Base-by-base conservation (phyloP, 78 protist genomes). In the Dictyostelium intermedium region DNA sequence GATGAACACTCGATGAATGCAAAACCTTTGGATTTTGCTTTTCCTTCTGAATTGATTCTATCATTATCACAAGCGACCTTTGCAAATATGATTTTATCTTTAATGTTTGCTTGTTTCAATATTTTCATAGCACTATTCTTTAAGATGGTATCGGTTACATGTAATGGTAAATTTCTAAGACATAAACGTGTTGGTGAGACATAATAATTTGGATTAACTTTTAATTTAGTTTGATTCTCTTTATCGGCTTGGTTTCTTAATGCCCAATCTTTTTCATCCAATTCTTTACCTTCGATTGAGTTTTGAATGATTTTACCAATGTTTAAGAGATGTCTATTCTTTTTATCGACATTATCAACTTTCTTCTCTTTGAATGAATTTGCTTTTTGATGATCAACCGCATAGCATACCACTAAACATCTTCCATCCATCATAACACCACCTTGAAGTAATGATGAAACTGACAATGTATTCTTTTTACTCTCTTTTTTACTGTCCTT, bases 351-450 rank as follows among this genome's bases (percentile, higher is more conserved):
- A 25, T 89, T 89, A 2, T 50, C 87, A 63, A 80, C 87, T 30
- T 74, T 69, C 34, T 80, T 78, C 11, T 78, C 82, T 66, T 78
- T 89, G 85, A 81, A 56, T 14, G 41, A 70, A 8, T 63, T n/a
- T 7, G 94, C 94, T 35, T 89, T 50, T 63, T 89, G 45, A 47
- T 89, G 94, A 41, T 89, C 94, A 7, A 89, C 94, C 5, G 94
- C 94, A 30, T 18, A 34, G 27, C 73, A 34, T 1, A 89, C 87
- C 10, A 89, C 82, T 27, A 80, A 45, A 80, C 50, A 35, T 50
- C 94, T 53, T 27, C 94, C 94, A 80, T 41, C 81, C 37, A 89
- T 23, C 83, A 89, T 45, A 11, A 89, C 63, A 47, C 94, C 94
- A 66, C 94, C 87, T 50, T 89, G 94, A 39, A 89, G 53, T 32